Evolutionary conservation across 306 rosid genomes (phyloP).

Genomic region (Lupinus albus): DNA sequence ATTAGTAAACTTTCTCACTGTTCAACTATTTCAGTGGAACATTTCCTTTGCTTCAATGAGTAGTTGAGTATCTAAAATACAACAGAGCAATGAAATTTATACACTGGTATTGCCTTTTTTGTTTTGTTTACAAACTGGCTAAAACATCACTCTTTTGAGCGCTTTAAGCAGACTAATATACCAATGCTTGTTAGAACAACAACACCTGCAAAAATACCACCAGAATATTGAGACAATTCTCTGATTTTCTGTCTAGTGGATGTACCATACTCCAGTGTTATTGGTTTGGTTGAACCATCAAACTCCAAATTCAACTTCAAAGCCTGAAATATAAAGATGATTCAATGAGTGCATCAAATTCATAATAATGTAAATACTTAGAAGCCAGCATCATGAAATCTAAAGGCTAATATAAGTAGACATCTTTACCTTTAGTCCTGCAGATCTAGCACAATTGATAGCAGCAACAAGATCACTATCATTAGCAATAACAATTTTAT

Average conservation of each 20-base stretch:
- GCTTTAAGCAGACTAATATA: constrained; percentile 72
- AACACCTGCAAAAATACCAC: constrained; percentile 71
- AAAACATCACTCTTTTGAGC: constrained; percentile 50
- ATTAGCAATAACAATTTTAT: constrained; percentile 69
- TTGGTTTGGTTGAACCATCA: constrained; percentile 45
- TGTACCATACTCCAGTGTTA: constrained; percentile 26
- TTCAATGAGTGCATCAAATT: constrained; percentile 26
- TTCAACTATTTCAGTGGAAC: constrained; percentile 20
- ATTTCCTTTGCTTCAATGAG: constrained; percentile 21
- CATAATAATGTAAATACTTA: constrained; percentile 5
- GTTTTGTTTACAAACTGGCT: constrained; percentile 39
- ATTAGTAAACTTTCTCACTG: constrained; percentile 22
- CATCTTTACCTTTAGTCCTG: constrained; percentile 70
- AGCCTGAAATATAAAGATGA: constrained; percentile 56
- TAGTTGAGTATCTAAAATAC: background rate
- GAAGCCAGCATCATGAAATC: constrained; percentile 18
- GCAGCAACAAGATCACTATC: constrained; percentile 77
- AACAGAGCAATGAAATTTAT: constrained; percentile 10
- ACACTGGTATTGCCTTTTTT: constrained; percentile 9
- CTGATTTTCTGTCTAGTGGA: constrained; percentile 37
- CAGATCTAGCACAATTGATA: constrained; percentile 72
- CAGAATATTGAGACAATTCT: constrained; percentile 40
- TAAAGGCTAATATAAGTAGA: constrained; percentile 28
- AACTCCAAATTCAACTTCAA: constrained; percentile 81
- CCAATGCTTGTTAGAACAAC: constrained; percentile 60